These are phyloP conservation scores for Aspergillus ostianus DNA, from an alignment of 495 filamentous ascomycete genomes.

Conservation along the genomic window DNA sequence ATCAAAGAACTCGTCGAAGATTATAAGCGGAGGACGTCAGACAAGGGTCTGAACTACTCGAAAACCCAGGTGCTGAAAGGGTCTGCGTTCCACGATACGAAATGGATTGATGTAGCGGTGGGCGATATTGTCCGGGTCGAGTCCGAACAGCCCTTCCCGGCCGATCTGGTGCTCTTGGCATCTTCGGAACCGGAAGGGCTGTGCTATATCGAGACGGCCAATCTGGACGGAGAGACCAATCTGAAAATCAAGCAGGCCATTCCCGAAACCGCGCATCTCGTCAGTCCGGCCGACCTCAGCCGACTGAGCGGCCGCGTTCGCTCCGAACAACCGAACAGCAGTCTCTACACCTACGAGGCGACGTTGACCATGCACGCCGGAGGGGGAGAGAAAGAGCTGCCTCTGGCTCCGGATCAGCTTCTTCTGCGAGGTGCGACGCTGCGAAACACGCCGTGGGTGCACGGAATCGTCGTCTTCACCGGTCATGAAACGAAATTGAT, in stretches of 20 bases:
- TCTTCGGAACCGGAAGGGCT: slow-evolving; percentile 96
- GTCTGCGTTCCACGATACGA: slow-evolving; percentile 78
- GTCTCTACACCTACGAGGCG: slow-evolving; percentile 96
- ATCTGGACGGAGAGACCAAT: slow-evolving; percentile 97
- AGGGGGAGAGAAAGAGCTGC: slow-evolving; percentile 92
- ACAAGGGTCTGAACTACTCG: slow-evolving; percentile 84
- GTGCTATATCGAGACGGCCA: slow-evolving; percentile 99
- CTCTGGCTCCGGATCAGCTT: slow-evolving; percentile 78
- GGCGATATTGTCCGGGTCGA: slow-evolving; percentile 95
- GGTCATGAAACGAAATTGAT: slow-evolving; percentile 99
- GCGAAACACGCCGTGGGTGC: slow-evolving; percentile 96
- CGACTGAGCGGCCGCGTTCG: slow-evolving; percentile 80
- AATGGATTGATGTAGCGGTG: slow-evolving; percentile 91
- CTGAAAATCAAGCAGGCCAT: slow-evolving; percentile 98
- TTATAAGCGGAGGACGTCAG: slow-evolving; percentile 82
- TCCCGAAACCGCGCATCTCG: slow-evolving; percentile 85
- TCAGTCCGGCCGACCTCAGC: slow-evolving; percentile 83
- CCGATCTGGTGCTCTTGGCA: slow-evolving; percentile 87
- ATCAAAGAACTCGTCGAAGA: slow-evolving; percentile 95
- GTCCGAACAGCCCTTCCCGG: slow-evolving; percentile 94
- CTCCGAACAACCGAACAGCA: slow-evolving; percentile 98
- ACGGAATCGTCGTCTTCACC: slow-evolving; percentile 95
- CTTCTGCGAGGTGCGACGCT: slow-evolving; percentile 91
- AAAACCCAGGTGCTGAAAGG: slow-evolving; percentile 82
- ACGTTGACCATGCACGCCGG: slow-evolving; percentile 90